These are phyloP conservation scores for Komagataella populi DNA, from an alignment of 805 yeast genomes.

Conservation along the genomic window DNA sequence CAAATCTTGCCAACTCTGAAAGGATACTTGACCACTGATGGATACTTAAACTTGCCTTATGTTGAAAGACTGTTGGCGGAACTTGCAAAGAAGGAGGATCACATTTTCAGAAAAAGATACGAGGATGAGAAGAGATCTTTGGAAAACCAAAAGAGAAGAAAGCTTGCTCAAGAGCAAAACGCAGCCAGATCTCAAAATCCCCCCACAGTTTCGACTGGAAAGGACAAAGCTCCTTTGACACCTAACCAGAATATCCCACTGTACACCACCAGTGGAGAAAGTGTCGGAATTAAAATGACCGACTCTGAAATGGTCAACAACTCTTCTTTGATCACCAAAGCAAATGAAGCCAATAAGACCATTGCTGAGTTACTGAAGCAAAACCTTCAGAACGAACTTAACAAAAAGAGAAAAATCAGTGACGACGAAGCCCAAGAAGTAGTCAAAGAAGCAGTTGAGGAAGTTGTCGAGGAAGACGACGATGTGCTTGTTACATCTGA, in stretches of 20 bases:
- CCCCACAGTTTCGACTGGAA: constrained; percentile 52
- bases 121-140: constrained; percentile 58
- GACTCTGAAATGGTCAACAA: constrained; percentile 61
- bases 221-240: constrained; percentile 60
- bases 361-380: constrained; percentile 51
- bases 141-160: constrained; percentile 49
- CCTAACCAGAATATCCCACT: constrained; percentile 67
- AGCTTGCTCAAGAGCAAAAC: constrained; percentile 31
- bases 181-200: constrained; percentile 27
- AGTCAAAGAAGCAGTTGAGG: constrained; percentile 7
- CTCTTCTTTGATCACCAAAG: constrained; percentile 48
- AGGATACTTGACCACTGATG: constrained; percentile 84
- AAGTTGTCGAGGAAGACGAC: constrained; percentile 10
- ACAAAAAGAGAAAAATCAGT: constrained; percentile 10
- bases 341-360: constrained; percentile 55
- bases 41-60: constrained; percentile 58
- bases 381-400: constrained; percentile 12
- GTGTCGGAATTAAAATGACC: constrained; percentile 46
- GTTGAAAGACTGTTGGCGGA: constrained; percentile 59
- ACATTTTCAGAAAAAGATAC: constrained; percentile 57
- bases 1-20: constrained; percentile 47
- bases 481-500: constrained; percentile 12
- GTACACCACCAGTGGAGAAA: constrained; percentile 61
- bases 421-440: constrained; percentile 4
- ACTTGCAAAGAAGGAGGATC: constrained; percentile 64